Base-by-base conservation (phyloP, 768 basidiomycete species). In the Tulasnella sp. region DNA sequence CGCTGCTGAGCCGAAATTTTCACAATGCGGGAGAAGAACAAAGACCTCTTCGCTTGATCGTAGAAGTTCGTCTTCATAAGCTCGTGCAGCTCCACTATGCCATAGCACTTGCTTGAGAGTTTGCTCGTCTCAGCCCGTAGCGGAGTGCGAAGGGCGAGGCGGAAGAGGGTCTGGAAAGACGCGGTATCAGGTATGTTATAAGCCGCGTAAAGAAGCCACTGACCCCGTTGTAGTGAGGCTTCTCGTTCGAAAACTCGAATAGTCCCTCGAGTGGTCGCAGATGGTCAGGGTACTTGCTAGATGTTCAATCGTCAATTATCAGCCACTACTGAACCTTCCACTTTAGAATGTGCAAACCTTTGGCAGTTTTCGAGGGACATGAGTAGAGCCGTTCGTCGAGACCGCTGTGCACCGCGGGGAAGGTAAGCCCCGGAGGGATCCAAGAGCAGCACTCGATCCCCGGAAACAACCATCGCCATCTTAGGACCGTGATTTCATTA, bases 381-480 rank as follows among this genome's bases (percentile, higher is more conserved):
- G n/a, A n/a, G n/a, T n/a, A n/a, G n/a, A n/a, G n/a, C n/a, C n/a
- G n/a, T n/a, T n/a, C n/a, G n/a, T n/a, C n/a, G n/a, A n/a, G n/a
- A n/a, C n/a, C n/a, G n/a, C n/a, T n/a, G n/a, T n/a, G n/a, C n/a
- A n/a, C n/a, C 24, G 19, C 44, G 52, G 2, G 77, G 76, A 17
- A 80, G 69, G 64, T 75, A 71, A 11, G 62, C 63, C 47, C 73
- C 73, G 1, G 74, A 73, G 0, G 80, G 80, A 65, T 80, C 75
- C 19, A 81, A 61, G 52, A 80, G 76, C 51, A 73, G 19, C 4
- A 72, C 67, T 4, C 58, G 48, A 10, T 52, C 51, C 17, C 69
- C 68, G 0, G 73, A 73, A 8, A 74, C 61, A 45, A 74, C 67
- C 67, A 71, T 71, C 3, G 70, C 50, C 47, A 79, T 27, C 50